Percentiles rank a stretch among this genome's conserved stretches.
phyloP scores from a whole-genome alignment of 2,329 filamentous ascomycete genomes.

The Fusarium drepaniforme region DNA sequence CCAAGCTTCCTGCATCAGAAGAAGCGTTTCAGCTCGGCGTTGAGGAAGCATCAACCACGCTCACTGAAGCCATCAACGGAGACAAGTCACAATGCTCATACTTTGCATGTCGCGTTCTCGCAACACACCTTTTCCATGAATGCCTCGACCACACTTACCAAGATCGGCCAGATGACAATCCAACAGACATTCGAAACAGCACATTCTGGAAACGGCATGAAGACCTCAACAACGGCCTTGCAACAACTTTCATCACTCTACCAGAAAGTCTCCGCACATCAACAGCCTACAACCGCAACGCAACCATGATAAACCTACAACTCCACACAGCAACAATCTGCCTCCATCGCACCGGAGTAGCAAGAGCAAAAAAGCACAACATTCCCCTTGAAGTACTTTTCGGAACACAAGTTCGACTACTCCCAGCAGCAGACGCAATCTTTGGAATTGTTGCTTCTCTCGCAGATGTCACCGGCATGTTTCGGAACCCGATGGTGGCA shows the following conservation, averaged over 20 bases:
- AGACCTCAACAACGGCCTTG: constrained; percentile 79
- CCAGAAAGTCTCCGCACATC: constrained; percentile 79
- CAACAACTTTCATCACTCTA: constrained; percentile 79
- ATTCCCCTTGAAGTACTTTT: constrained; percentile 5
- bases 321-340: constrained; percentile 88
- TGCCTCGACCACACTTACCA: constrained; percentile 78
- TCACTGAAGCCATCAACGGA: constrained; percentile 72
- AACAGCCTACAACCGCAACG: constrained; percentile 73
- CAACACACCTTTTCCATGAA: constrained; percentile 81
- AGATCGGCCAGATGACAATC: constrained; percentile 72
- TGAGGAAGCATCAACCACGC: constrained; percentile 68
- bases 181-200: constrained; percentile 48
- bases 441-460: constrained; percentile 78
- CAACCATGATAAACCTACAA: constrained; percentile 85
- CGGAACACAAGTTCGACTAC: constrained; percentile 74
- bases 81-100: constrained; percentile 65
- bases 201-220: constrained; percentile 87
- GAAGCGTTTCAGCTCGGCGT: constrained; percentile 76
- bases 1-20: constrained; percentile 80
- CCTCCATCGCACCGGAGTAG: constrained; percentile 85
- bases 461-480: constrained; percentile 36
- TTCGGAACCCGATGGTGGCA: constrained; percentile 78
- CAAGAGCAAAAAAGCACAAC: constrained; percentile 66
- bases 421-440: constrained; percentile 84
- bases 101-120: constrained; percentile 76